Evolutionary conservation across 305 asterid genomes (phyloP), one percentile per base, ranked within the genome.

Genomic region (Petunia hybrid): DNA sequence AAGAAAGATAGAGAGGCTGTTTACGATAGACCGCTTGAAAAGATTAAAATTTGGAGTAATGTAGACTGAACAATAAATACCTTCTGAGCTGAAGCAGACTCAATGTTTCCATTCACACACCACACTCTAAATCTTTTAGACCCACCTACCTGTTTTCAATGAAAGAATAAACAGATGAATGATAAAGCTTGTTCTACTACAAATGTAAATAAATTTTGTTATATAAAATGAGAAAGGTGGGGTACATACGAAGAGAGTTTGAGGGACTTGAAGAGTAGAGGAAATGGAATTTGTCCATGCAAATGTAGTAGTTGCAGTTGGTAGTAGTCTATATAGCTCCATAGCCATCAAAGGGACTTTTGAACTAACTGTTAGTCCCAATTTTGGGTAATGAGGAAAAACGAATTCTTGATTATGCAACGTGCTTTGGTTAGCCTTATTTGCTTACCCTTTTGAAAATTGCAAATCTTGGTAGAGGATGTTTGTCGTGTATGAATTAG

Each of bases 261-360:
- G 84, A 53, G 85, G 82, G 16, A 78, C 8, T 71, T 80, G 85
- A 70, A 75, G 77, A 56, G 87, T 36, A 78, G 86, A 38, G 3
- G 88, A 83, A 13, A 85, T 69, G 62, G 84, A 83, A 71, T 70
- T 81, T 14, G 88, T 81, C 85, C 86, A 85, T 67, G 88, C 39
- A 35, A 85, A 80, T 14, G 88, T 51, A 64, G 78, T 36, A 45
- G 81, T 16, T 31, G 71, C 42, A 65, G 76, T 9, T 53, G 76
- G 40, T 41, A 67, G 42, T 42, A 67, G 42, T 42, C 82, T 79
- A 13, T 41, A 78, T 4, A 81, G 74, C n/a, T 81, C 87, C 89
- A 86, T 86, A 75, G 80, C 31, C 31, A 22, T 22, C 31, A 22
- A n/a, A n/a, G n/a, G n/a, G 14, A 22, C 13, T 51, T 35, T 65